Evolutionary conservation across 768 basidiomycete genomes (phyloP), one percentile per base, ranked within the genome.

Genomic region (Lyophyllum semitale): DNA sequence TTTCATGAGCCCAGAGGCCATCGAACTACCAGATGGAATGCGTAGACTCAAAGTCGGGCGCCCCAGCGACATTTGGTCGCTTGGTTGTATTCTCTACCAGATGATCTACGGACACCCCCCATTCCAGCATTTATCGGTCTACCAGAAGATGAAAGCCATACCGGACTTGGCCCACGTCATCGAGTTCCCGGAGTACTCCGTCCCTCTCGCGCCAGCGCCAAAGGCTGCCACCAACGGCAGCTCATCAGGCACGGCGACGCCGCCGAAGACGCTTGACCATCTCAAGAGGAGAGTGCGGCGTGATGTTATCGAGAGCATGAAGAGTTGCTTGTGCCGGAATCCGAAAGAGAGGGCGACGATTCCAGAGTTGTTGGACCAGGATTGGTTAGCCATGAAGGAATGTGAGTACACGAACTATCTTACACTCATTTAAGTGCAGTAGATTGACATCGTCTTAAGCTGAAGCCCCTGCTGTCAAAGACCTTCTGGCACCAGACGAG

Each of bases 1-100:
- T 66, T 99, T 96, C 68, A 99, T 99, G 96, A 95, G 93, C 51
- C 96, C 96, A 0, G 96, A 99, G 71, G 93, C 96, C 12, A 93
- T 99, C 51, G 92, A 95, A 66, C 74, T 91, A 20, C 87, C 87
- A 4, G 92, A 91, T 53, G 93, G 89, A 40, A 91, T 87, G 86
- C 83, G 90, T 12, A 83, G 93, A 23, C 83, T 96, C 54, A 97
- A 96, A 77, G 94, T 98, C 49, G 97, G 96, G 3, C 89, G 95
- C 22, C 87, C 95, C 0, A 94, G 91, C 50, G 96, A 99, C 68
- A 93, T 99, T 38, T 99, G 96, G 96, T 97, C 95, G 2, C 77
- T 99, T 2, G 96, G 96, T 1, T 96, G 94, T 71, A 99, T 99
- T 66, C 79, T 98, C 29, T 98, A 99, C 73, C 96, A 99, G 67